phyloP scores from a whole-genome alignment of 257 asterid genomes.

The Solanum ahanhuiri region DNA sequence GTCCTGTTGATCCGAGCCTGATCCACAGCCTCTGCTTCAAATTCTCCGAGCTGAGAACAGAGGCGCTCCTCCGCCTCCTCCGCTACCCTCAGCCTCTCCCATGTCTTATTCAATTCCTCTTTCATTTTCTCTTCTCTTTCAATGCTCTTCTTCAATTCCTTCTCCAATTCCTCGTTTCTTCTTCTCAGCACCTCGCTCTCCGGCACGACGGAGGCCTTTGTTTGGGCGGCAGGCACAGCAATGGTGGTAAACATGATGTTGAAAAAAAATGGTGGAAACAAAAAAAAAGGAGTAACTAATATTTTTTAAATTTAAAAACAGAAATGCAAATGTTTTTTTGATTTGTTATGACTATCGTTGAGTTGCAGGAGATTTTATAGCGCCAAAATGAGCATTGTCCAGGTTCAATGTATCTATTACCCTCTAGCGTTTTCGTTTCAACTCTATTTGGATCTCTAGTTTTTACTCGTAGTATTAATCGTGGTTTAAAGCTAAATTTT shows the following conservation, averaged over 20 bases:
- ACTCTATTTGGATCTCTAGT: neutral
- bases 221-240: constrained; percentile 11
- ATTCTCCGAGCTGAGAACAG: constrained; percentile 72
- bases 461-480: no score
- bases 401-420: constrained; percentile 62
- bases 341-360: neutral
- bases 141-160: constrained; percentile 33
- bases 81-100: constrained; percentile 52
- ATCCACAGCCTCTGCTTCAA: constrained; percentile 72
- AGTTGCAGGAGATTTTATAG: constrained; percentile 22
- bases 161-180: constrained; percentile 68
- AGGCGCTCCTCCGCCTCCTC: constrained; percentile 91
- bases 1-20: constrained; percentile 47
- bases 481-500: no score
- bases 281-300: no score
- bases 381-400: constrained; percentile 21
- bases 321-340: neutral
- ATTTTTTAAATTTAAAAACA: neutral
- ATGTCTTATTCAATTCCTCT: constrained; percentile 28
- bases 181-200: constrained; percentile 30
- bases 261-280: neutral
- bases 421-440: neutral
- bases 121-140: constrained; percentile 58
- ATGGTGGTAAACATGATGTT: constrained; percentile 38
- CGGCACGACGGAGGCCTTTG: neutral